Base-by-base conservation (phyloP, 2,329 filamentous ascomycete genomes). In the Chrysoporthe deuterocubensis region DNA sequence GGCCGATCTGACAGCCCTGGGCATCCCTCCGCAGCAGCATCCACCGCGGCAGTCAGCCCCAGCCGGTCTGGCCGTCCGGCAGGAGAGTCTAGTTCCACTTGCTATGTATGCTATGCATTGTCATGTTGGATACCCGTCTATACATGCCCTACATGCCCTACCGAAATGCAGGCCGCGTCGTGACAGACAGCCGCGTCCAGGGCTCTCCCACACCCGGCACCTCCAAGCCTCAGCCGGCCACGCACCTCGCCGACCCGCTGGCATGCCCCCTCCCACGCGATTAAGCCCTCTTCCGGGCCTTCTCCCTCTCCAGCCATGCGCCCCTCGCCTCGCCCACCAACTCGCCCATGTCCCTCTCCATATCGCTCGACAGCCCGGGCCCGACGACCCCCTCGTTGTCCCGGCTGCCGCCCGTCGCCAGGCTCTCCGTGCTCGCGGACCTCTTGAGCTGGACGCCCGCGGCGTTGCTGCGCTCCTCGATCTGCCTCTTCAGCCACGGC, bases 331-430 rank as follows among this genome's bases (percentile, higher is more conserved):
- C 93, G 48, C 85, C 83, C 11, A 96, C 85, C 40, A 92, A 92
- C 74, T 96, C 92, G 68, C 92, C 90, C 61, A 96, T 84, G 73
- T 96, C 93, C 40, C 83, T 82, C 65, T 89, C 89, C 0, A 89
- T 89, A 76, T 97, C 94, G 71, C 88, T 88, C 0, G 93, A 90
- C 48, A 98, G 83, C 37, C 95, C 95, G 42, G 98, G 83, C 26
- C 95, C 95, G 6, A 97, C 81, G 2, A 92, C 85, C 0, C 92
- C 92, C 65, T 89, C 85, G 58, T 83, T 80, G 44, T 80, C 81
- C 32, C 62, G 46, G 40, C 68, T 70, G 3, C 68, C 68, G 2
- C 66, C 68, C 16, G 59, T 44, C 16, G 78, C 83, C 18, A 89
- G 71, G 66, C 84, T 87, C 14, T 92, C 89, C 21, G 84, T 81